These are phyloP conservation scores for Mycosphaerella arachidis DNA, from an alignment of 2,329 filamentous ascomycete species.

Conservation along the genomic window DNA sequence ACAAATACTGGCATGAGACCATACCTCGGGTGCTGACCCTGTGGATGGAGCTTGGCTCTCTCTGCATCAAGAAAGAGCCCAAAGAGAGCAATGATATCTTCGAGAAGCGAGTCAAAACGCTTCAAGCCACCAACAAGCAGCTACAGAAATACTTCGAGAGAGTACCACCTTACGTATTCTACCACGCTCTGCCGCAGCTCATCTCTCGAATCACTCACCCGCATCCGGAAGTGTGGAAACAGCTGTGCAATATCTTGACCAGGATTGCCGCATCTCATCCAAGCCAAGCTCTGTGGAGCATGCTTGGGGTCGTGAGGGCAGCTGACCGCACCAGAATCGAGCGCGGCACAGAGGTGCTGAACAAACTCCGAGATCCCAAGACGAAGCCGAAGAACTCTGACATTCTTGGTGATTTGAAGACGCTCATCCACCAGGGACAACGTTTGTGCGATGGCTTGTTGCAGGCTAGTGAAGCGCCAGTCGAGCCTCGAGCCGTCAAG, in stretches of 20 bases:
- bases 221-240: constrained; percentile 69
- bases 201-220: constrained; percentile 93
- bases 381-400: constrained; percentile 55
- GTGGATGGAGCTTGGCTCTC: constrained; percentile 86
- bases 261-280: constrained; percentile 86
- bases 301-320: constrained; percentile 82
- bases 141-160: constrained; percentile 73
- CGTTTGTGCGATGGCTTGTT: constrained; percentile 79
- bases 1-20: constrained; percentile 94
- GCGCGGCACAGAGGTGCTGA: constrained; percentile 43
- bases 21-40: constrained; percentile 85
- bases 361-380: constrained; percentile 45
- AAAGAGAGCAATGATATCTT: constrained; percentile 44
- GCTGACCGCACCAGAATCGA: constrained; percentile 64
- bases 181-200: constrained; percentile 82
- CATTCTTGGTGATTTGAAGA: constrained; percentile 58
- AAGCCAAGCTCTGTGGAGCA: constrained; percentile 84
- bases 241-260: constrained; percentile 73
- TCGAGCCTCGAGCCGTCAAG: constrained; percentile 65
- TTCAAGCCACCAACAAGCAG: constrained; percentile 67
- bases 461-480: constrained; percentile 70
- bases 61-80: constrained; percentile 44
- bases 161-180: constrained; percentile 72
- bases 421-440: constrained; percentile 72
- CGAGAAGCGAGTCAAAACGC: constrained; percentile 57